These are phyloP conservation scores for Diaporthe nobilis DNA, from an alignment of 2,329 filamentous ascomycete genomes.

Conservation along the genomic window DNA sequence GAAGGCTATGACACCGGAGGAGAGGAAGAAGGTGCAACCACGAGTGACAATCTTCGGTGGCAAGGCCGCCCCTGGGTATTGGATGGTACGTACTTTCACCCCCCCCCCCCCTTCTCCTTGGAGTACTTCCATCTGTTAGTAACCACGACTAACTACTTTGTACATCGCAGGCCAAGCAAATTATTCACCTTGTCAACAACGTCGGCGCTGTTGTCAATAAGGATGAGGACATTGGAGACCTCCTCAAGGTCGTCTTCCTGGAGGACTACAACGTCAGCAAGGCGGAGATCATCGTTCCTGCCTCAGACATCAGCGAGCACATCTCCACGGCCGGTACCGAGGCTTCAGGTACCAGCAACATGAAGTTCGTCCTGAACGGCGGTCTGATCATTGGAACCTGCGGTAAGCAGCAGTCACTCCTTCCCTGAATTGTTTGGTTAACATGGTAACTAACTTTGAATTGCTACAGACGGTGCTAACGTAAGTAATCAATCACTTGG, in stretches of 20 bases:
- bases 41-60: constrained; percentile 97
- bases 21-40: constrained; percentile 87
- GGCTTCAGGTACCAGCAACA: constrained; percentile 92
- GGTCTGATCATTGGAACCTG: constrained; percentile 98
- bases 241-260: constrained; percentile 96
- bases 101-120: too few relatives aligned
- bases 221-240: constrained; percentile 90
- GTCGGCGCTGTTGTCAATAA: constrained; percentile 93
- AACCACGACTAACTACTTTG: not conserved
- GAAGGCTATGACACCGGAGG: constrained; percentile 86
- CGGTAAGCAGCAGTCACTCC: constrained; percentile 53
- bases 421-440: too few relatives aligned
- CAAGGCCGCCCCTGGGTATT: constrained; percentile 98
- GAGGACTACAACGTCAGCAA: constrained; percentile 99
- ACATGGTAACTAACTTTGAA: not conserved
- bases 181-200: constrained; percentile 96
- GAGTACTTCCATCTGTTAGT: not conserved
- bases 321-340: constrained; percentile 98
- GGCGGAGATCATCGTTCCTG: constrained; percentile 95
- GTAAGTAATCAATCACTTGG: constrained; percentile 65
- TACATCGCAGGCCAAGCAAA: constrained; percentile 75
- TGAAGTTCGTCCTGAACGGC: constrained; percentile 99
- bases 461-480: constrained; percentile 81
- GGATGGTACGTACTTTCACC: constrained; percentile 79
- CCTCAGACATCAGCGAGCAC: constrained; percentile 97